phyloP scores from a whole-genome alignment of 2,329 filamentous ascomycete genomes.

The Penicillium sp. region DNA sequence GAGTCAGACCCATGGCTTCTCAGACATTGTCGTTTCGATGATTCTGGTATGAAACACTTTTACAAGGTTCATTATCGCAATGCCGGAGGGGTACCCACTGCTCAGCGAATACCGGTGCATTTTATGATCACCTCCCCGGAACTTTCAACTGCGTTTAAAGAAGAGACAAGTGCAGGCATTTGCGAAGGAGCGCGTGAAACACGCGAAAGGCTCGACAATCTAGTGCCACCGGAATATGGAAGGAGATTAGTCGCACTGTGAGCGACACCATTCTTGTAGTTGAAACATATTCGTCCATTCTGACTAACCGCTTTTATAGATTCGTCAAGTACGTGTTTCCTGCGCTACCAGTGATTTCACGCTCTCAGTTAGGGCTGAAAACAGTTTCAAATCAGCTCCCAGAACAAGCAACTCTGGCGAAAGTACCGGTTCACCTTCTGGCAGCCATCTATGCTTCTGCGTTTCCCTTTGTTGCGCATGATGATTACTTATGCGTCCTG shows the following conservation, averaged over 20 bases:
- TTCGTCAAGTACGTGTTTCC: conserved; percentile 34
- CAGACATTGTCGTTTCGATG: conserved; percentile 39
- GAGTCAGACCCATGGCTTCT: conserved; percentile 40
- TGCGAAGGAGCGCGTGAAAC: conserved; percentile 2
- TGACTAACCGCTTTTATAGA: conserved; percentile 7
- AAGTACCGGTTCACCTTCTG: conserved; percentile 29
- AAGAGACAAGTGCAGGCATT: conserved; percentile 19
- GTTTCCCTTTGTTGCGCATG: conserved; percentile 33
- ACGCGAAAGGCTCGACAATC: conserved; percentile 21
- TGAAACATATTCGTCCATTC: background rate
- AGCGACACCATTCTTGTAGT: background rate
- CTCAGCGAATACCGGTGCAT: conserved; percentile 37
- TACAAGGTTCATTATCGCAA: conserved; percentile 41
- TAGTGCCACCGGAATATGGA: conserved; percentile 27
- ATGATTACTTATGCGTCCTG: conserved; percentile 31
- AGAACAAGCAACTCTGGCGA: conserved; percentile 19
- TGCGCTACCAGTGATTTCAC: conserved; percentile 32
- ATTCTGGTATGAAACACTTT: conserved; percentile 36
- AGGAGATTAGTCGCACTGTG: conserved; percentile 25
- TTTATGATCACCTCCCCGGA: conserved; percentile 29
- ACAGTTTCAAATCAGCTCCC: conserved; percentile 18
- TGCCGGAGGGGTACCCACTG: conserved; percentile 37
- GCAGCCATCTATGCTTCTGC: conserved; percentile 37
- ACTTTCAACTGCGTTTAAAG: conserved; percentile 17
- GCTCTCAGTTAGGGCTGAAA: conserved; percentile 28